These are phyloP conservation scores for Penicillium freii DNA, from an alignment of 2,329 filamentous ascomycete genomes.

Conservation along the genomic window DNA sequence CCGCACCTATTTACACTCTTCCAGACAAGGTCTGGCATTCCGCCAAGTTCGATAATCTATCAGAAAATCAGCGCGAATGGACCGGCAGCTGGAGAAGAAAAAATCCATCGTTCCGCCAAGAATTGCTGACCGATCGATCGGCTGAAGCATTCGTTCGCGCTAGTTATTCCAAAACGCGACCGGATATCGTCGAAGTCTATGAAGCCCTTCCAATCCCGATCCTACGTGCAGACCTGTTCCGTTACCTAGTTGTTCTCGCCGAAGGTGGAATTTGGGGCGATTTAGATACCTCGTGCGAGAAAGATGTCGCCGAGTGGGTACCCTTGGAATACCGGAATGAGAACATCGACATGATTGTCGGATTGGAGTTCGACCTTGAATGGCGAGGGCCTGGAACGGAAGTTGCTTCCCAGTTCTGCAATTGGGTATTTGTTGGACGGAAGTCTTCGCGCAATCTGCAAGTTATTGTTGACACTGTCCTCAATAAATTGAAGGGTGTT, in stretches of 20 bases:
- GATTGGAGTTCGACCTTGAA: conserved; percentile 39
- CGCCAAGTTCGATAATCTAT: conserved; percentile 22
- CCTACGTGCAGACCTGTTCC: conserved; percentile 44
- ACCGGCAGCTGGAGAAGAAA: conserved; percentile 25
- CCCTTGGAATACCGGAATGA: conserved; percentile 30
- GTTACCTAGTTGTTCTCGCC: conserved; percentile 43
- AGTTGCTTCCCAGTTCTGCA: conserved; percentile 25
- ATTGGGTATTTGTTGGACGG: conserved; percentile 23
- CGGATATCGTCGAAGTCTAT: conserved; percentile 41
- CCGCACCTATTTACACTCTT: neutral
- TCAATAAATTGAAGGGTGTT: conserved; percentile 19
- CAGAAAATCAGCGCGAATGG: conserved; percentile 21
- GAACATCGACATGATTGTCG: conserved; percentile 36
- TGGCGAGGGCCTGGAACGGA: conserved; percentile 9
- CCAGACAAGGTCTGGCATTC: conserved; percentile 25
- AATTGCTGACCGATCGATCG: conserved; percentile 33
- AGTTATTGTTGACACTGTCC: conserved; percentile 20
- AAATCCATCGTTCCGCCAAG: conserved; percentile 25
- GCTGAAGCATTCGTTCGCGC: conserved; percentile 34
- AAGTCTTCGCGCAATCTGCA: conserved; percentile 21
- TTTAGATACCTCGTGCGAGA: conserved; percentile 39
- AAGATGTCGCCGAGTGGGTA: conserved; percentile 38
- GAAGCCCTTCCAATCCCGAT: conserved; percentile 38
- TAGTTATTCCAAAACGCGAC: conserved; percentile 31
- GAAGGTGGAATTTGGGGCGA: conserved; percentile 47